Percentiles rank a stretch among this genome's conserved stretches.
phyloP scores from a whole-genome alignment of 2,329 filamentous ascomycete species.

The Macroventuria anomochaeta region DNA sequence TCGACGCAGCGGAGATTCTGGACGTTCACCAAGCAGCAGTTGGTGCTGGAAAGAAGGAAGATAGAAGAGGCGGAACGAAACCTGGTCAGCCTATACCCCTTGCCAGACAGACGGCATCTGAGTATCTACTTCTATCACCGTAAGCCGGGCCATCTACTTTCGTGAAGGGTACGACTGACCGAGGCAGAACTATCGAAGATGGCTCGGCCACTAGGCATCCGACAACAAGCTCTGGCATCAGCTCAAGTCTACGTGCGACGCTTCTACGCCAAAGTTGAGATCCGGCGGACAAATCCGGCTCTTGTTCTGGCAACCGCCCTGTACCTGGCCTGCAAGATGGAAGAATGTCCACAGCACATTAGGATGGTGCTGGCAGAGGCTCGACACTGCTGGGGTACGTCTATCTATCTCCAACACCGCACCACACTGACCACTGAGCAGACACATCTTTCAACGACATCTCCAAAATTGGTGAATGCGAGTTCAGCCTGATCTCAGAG shows the following conservation, averaged over 20 bases:
- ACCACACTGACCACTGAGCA: conserved; percentile 22
- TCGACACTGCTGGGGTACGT: conserved; percentile 64
- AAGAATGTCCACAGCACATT: conserved; percentile 96
- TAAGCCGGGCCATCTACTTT: conserved; percentile 48
- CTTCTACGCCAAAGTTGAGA: conserved; percentile 90
- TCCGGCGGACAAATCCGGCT: conserved; percentile 91
- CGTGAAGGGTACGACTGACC: conserved; percentile 40
- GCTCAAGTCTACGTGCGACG: conserved; percentile 94
- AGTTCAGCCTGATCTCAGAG: conserved; percentile 90
- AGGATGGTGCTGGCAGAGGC: conserved; percentile 87
- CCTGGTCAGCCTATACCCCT: conserved; percentile 77
- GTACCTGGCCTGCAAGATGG: conserved; percentile 97
- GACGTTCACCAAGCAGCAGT: conserved; percentile 84
- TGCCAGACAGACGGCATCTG: conserved; percentile 81
- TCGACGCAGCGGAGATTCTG: conserved; percentile 90
- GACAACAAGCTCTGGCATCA: conserved; percentile 92
- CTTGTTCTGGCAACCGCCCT: conserved; percentile 91
- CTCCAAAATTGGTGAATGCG: conserved; percentile 87
- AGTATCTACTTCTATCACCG: conserved; percentile 93
- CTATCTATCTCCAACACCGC: not conserved
- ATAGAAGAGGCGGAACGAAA: conserved; percentile 78
- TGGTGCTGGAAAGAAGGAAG: conserved; percentile 75
- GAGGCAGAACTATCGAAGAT: conserved; percentile 71
- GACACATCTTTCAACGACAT: conserved; percentile 64
- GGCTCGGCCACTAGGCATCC: conserved; percentile 80